phyloP scores from a whole-genome alignment of 2,329 filamentous ascomycete genomes.

The Seiridium cupressi region DNA sequence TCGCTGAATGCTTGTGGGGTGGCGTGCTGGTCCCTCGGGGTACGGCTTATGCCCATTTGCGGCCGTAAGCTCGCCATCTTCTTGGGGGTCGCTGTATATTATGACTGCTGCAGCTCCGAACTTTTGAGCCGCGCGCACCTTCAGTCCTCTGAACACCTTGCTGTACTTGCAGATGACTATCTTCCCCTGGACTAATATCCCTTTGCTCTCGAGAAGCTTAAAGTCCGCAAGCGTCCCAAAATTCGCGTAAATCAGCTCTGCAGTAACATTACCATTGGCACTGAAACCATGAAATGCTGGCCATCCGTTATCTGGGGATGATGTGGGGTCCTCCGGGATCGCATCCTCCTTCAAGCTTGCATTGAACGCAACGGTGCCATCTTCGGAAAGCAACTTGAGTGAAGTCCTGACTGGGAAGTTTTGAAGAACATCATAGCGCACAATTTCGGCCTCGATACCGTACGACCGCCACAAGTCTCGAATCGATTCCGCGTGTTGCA shows the following conservation, averaged over 20 bases:
- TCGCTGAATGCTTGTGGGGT: constrained; percentile 69
- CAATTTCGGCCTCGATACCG: constrained; percentile 16
- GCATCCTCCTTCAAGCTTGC: background rate
- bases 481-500: constrained; percentile 18
- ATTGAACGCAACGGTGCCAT: constrained; percentile 2
- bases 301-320: constrained; percentile 56
- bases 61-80: constrained; percentile 66
- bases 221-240: constrained; percentile 68
- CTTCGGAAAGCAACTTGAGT: constrained; percentile 10
- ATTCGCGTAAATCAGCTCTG: constrained; percentile 67
- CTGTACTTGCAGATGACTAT: constrained; percentile 71
- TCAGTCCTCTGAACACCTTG: constrained; percentile 67
- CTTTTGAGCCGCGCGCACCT: constrained; percentile 71
- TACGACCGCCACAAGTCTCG: constrained; percentile 21
- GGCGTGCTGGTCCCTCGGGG: constrained; percentile 66
- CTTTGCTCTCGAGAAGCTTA: constrained; percentile 49
- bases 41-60: constrained; percentile 65
- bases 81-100: constrained; percentile 69
- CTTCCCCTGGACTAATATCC: constrained; percentile 55
- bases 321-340: constrained; percentile 65
- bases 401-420: constrained; percentile 47
- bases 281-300: constrained; percentile 76
- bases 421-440: constrained; percentile 51
- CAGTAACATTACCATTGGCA: constrained; percentile 68
- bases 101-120: constrained; percentile 67